These are phyloP conservation scores for Schwanniomyces vanrijiae DNA, from an alignment of 805 yeast genomes.

Conservation along the genomic window DNA sequence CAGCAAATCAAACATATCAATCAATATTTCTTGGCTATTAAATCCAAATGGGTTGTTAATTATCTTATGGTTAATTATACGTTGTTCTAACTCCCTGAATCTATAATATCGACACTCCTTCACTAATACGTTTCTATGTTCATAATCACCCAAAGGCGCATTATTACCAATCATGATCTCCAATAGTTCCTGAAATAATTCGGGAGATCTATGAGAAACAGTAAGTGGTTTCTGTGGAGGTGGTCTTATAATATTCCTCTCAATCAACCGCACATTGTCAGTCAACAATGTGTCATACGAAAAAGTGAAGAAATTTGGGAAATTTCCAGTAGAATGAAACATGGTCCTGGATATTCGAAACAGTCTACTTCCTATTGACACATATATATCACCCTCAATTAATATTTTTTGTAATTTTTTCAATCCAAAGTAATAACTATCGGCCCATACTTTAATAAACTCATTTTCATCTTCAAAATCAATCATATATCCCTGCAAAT, in stretches of 20 bases:
- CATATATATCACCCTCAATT: conserved; percentile 53
- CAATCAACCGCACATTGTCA: conserved; percentile 42
- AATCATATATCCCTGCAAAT: conserved; percentile 79
- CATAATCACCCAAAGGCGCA: conserved; percentile 47
- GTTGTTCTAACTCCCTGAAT: conserved; percentile 72
- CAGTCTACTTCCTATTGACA: conserved; percentile 56
- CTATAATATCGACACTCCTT: conserved; percentile 78
- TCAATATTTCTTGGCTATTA: conserved; percentile 53
- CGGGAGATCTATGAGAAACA: conserved; percentile 51
- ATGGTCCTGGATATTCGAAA: conserved; percentile 61
- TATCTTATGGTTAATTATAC: conserved; percentile 53
- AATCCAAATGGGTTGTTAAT: conserved; percentile 49
- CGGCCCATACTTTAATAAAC: conserved; percentile 62
- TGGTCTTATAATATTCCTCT: conserved; percentile 61
- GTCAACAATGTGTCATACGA: conserved; percentile 52
- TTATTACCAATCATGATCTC: conserved; percentile 55
- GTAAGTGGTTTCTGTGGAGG: conserved; percentile 70
- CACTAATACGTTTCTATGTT: conserved; percentile 56
- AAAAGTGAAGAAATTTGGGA: conserved; percentile 74
- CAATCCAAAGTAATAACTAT: conserved; percentile 70
- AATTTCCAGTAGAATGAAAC: conserved; percentile 61
- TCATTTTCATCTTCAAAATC: conserved; percentile 59
- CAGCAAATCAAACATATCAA: conserved; percentile 49
- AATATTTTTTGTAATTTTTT: conserved; percentile 53
- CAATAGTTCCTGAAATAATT: conserved; percentile 55